A percentile compares a stretch with the other conserved stretches of the same genome.
phyloP scores from a whole-genome alignment of 2,329 filamentous ascomycete genomes.

The Calonectria pauciramosa region DNA sequence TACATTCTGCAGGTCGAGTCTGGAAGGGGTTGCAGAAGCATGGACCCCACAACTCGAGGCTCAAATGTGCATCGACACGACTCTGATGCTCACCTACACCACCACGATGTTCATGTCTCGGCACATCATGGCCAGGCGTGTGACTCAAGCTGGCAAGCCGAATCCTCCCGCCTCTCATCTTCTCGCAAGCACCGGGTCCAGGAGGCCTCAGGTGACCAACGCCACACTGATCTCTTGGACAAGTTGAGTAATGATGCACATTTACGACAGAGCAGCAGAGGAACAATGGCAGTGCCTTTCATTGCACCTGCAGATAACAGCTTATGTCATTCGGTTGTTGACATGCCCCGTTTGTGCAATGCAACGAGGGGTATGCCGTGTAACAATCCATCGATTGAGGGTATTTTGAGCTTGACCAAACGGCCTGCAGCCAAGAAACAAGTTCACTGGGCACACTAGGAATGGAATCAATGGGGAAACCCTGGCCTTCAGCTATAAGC shows the following conservation, averaged over 20 bases:
- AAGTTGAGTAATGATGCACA: slow-evolving; percentile 29
- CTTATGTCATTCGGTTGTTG: slow-evolving; percentile 41
- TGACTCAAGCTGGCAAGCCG: slow-evolving; percentile 7
- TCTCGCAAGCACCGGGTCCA: background rate
- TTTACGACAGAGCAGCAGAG: slow-evolving; percentile 34
- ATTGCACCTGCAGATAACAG: slow-evolving; percentile 34
- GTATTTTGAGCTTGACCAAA: slow-evolving; percentile 35
- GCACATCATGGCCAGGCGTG: background rate
- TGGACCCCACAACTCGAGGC: slow-evolving; percentile 36
- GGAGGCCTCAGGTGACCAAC: slow-evolving; percentile 4
- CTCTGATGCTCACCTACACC: background rate
- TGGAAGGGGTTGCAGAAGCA: slow-evolving; percentile 30
- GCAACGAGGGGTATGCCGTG: slow-evolving; percentile 42
- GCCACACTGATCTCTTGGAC: slow-evolving; percentile 41
- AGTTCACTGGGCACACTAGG: slow-evolving; percentile 36
- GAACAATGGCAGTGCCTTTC: slow-evolving; percentile 38
- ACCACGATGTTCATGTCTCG: background rate
- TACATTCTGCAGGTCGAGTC: slow-evolving; percentile 38
- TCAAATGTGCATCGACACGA: slow-evolving; percentile 22
- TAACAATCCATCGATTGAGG: slow-evolving; percentile 35
- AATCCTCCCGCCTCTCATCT: background rate
- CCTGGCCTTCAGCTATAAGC: background rate
- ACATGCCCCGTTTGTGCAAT: slow-evolving; percentile 47
- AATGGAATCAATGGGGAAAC: background rate
- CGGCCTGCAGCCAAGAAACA: slow-evolving; percentile 41